These are phyloP conservation scores for Papilionanthe hybrid DNA, from an alignment of 116 monocot species.

Conservation along the genomic window DNA sequence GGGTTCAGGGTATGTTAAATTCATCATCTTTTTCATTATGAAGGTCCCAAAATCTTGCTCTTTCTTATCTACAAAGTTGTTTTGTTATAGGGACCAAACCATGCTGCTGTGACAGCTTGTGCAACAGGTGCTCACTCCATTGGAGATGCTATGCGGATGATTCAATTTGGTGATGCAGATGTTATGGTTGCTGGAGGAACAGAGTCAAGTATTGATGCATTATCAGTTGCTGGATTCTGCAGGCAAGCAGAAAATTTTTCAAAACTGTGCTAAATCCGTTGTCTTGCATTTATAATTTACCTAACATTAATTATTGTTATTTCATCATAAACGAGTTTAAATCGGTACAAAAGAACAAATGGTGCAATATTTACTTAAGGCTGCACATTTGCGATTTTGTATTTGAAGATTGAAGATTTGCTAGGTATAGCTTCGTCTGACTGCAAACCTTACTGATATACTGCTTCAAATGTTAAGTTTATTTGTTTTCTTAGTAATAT, in stretches of 20 bases:
- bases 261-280: neutral
- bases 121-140: constrained; percentile 98
- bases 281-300: neutral
- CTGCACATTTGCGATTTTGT: neutral
- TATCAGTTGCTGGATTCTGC: constrained; percentile 94
- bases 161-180: constrained; percentile 99
- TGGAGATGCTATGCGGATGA: constrained; percentile 95
- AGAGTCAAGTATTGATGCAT: constrained; percentile 88
- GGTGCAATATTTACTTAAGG: neutral
- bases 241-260: constrained; percentile 29
- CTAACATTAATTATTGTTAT: neutral
- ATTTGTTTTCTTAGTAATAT: neutral
- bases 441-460: neutral
- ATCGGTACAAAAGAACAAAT: neutral
- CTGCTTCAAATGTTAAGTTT: neutral
- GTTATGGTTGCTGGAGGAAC: constrained; percentile 97
- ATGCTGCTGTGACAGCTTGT: constrained; percentile 97
- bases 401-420: neutral
- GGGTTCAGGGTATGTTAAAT: constrained; percentile 69
- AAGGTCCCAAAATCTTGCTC: neutral
- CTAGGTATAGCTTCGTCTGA: neutral
- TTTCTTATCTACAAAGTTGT: neutral
- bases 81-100: constrained; percentile 80
- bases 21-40: neutral
- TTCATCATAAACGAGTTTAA: neutral